Percentiles rank a stretch among this genome's conserved stretches.
phyloP scores from a whole-genome alignment of 768 basidiomycete genomes.

The Pulveroboletus sp. region DNA sequence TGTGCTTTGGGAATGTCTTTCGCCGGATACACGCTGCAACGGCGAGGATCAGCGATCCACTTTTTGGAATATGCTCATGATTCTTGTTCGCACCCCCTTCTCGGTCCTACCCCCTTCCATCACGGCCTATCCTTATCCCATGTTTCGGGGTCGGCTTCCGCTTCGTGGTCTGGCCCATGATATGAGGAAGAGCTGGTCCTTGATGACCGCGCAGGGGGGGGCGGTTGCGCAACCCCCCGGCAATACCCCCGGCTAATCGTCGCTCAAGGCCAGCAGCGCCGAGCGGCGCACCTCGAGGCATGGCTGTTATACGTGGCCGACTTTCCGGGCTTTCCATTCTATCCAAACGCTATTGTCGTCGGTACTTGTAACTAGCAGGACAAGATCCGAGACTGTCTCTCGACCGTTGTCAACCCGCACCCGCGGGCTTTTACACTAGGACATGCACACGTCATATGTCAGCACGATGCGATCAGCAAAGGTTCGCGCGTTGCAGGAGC shows the following conservation, averaged over 20 bases:
- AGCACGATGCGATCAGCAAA: too few relatives aligned
- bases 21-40: conserved; percentile 10
- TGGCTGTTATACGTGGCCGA: conserved; percentile 1
- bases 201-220: background rate
- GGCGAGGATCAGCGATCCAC: conserved; percentile 13
- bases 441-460: too few relatives aligned
- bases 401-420: too few relatives aligned
- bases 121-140: background rate
- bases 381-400: conserved; percentile 9
- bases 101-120: background rate
- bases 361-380: background rate
- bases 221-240: too few relatives aligned
- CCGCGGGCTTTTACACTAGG: too few relatives aligned
- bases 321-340: too few relatives aligned
- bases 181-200: conserved; percentile 3
- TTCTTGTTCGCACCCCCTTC: too few relatives aligned
- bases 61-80: too few relatives aligned
- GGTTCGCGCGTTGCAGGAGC: too few relatives aligned
- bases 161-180: conserved; percentile 5
- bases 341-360: background rate
- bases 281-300: background rate
- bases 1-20: background rate
- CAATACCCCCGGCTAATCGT: conserved; percentile 10
- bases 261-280: background rate
- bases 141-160: background rate